These are phyloP conservation scores for Piper longum DNA, from an alignment of 164 flowering plant genomes.

Conservation along the genomic window DNA sequence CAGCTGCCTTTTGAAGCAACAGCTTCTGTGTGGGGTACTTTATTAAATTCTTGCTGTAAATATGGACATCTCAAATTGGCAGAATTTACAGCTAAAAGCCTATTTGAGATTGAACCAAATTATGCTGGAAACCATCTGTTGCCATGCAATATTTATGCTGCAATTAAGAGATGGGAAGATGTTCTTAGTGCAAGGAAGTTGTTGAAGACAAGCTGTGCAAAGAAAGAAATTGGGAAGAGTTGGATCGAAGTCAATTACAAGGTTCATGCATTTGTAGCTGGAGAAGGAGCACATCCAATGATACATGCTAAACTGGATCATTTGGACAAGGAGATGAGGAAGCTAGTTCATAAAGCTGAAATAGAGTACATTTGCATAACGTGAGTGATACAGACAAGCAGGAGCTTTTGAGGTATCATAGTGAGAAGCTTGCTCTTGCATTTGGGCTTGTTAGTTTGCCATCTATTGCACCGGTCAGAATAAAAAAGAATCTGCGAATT, in stretches of 20 bases:
- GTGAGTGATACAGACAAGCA: slow-evolving; percentile 40
- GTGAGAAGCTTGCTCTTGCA: slow-evolving; percentile 77
- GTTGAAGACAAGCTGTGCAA: slow-evolving; percentile 47
- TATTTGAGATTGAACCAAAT: slow-evolving; percentile 59
- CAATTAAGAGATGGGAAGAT: slow-evolving; percentile 50
- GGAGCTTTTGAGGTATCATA: slow-evolving; percentile 55
- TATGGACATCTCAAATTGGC: slow-evolving; percentile 52
- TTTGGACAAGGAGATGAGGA: slow-evolving; percentile 42
- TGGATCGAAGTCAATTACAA: slow-evolving; percentile 64
- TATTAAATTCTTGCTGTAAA: slow-evolving; percentile 57
- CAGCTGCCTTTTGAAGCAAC: slow-evolving; percentile 58
- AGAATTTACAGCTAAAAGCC: slow-evolving; percentile 47
- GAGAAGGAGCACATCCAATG: slow-evolving; percentile 46
- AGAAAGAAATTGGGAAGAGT: slow-evolving; percentile 64
- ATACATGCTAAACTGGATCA: slow-evolving; percentile 43
- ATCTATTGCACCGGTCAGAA: slow-evolving; percentile 39
- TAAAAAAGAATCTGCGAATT: slow-evolving; percentile 69
- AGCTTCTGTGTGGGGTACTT: slow-evolving; percentile 80
- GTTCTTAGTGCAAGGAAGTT: slow-evolving; percentile 45
- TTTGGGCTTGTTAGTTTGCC: slow-evolving; percentile 53
- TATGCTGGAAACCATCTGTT: slow-evolving; percentile 71
- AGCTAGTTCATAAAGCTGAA: slow-evolving; percentile 30
- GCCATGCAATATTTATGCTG: slow-evolving; percentile 68
- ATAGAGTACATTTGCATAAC: slow-evolving; percentile 44
- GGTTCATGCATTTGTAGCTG: slow-evolving; percentile 63